A percentile compares a stretch with the other conserved stretches of the same genome.
Evolutionary conservation across 805 yeast genomes (phyloP).

Genomic region (Nakazawaea pomicola): DNA sequence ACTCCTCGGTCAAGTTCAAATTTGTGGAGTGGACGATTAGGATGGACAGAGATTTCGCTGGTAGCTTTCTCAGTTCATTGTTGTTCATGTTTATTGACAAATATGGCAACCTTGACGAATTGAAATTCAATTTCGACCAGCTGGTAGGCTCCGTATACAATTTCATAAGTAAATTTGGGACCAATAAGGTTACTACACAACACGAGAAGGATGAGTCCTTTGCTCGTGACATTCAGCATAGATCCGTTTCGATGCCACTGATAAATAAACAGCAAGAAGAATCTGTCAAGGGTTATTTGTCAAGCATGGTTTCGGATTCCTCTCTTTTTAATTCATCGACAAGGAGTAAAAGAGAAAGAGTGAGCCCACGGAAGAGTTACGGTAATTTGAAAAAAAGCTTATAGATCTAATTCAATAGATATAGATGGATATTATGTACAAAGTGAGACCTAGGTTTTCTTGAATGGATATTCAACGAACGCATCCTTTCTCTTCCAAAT

Average conservation of each 20-base stretch:
- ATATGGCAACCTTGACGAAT: not conserved
- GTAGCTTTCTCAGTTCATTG: not conserved
- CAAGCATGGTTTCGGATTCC: slow-evolving; percentile 2
- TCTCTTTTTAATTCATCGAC: not conserved
- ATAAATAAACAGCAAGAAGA: not conserved
- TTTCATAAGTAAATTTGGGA: not conserved
- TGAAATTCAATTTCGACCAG: slow-evolving; percentile 1
- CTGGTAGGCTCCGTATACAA: not conserved
- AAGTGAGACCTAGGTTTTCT: slow-evolving; percentile 19
- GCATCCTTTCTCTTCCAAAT: slow-evolving; percentile 89
- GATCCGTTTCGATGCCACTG: slow-evolving; percentile 4
- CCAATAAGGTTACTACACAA: not conserved
- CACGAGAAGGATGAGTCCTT: not conserved
- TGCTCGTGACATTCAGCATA: not conserved
- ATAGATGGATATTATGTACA: not conserved
- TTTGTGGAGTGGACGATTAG: no score
- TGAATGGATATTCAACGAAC: slow-evolving; percentile 82
- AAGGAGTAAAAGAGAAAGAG: not conserved
- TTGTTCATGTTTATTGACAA: slow-evolving; percentile 3
- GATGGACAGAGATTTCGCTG: not conserved
- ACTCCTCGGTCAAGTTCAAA: not conserved
- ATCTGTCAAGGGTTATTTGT: not conserved
- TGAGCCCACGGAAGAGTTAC: slow-evolving; percentile 3
- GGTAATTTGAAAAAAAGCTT: not conserved
- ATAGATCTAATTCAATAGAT: not conserved